These are phyloP conservation scores for Neopestalotiopsis sp. DNA, from an alignment of 2,329 filamentous ascomycete genomes.

Conservation along the genomic window DNA sequence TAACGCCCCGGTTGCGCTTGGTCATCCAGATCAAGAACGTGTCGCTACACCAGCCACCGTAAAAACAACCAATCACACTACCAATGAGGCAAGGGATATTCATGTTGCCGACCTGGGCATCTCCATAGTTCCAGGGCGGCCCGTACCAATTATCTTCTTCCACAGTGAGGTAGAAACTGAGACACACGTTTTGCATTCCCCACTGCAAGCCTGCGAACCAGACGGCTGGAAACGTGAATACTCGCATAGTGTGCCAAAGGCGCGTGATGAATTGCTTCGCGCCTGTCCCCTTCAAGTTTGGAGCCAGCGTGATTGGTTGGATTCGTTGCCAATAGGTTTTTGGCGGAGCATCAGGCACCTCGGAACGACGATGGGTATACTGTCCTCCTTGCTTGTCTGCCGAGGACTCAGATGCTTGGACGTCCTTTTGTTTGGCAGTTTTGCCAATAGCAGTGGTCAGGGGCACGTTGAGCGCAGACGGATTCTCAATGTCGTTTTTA, in stretches of 20 bases:
- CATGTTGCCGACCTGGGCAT: constrained; percentile 60
- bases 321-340: constrained; percentile 62
- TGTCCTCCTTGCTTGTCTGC: background rate
- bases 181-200: constrained; percentile 64
- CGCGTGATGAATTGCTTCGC: constrained; percentile 58
- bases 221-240: constrained; percentile 63
- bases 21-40: constrained; percentile 60
- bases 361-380: constrained; percentile 1
- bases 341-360: constrained; percentile 27
- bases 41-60: constrained; percentile 61
- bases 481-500: background rate
- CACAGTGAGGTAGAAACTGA: constrained; percentile 63
- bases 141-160: constrained; percentile 61
- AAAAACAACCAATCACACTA: constrained; percentile 61
- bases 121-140: constrained; percentile 57
- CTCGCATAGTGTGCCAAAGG: constrained; percentile 58
- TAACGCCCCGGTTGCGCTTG: constrained; percentile 54
- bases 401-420: background rate
- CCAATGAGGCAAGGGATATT: constrained; percentile 60
- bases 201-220: constrained; percentile 63
- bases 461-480: background rate
- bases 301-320: constrained; percentile 58
- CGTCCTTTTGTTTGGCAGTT: background rate
- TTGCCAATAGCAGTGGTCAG: background rate
- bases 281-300: constrained; percentile 57